Base-by-base conservation (phyloP, 495 filamentous ascomycete genomes). In the Cetradonia linearis region DNA sequence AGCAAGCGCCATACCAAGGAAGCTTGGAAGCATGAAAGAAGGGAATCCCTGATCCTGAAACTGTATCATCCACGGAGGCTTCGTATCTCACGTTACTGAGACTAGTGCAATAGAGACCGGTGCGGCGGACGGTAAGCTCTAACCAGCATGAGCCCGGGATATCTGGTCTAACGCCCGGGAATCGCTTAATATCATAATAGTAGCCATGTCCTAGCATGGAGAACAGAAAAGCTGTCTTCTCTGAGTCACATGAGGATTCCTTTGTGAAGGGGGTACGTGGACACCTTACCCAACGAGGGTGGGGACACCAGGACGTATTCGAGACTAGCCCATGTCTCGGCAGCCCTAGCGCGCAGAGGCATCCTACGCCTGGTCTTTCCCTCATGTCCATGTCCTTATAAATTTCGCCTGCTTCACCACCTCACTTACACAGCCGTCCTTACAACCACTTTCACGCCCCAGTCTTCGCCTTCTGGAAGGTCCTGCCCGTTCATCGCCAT, bases 371-470 rank as follows among this genome's bases (percentile, higher is more conserved):
- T 59, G 47, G 47, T 38, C 46, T 38, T 20, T 33, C 33, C 23
- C 6, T 16, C 14, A 42, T 44, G 27, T 27, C 20, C 20, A 11
- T 34, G 33, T 30, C 20, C 16, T 23, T 34, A 46, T 30, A 58
- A 23, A 58, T 50, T 52, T 42, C 36, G 37, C 37, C 14, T 56
- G 25, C 54, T 40, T 23, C 20, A 16, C 53, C n/a, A 13, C 54
- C 20, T 58, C 60, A 49, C n/a, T 52, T n/a, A 11, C 50, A 34
- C 50, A 54, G 9, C 50, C 50, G 3, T 33, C 50, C 47, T 50
- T 10, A 11, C 16, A 30, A 44, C 37, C 20, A 27, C 33, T 62
- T 36, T 14, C 53, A 36, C n/a, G 10, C 20, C 40, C 48, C 42
- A 14, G 28, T 31, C 20, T 54, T 44, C 34, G 42, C 48, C 37